A percentile compares a stretch with the other conserved stretches of the same genome.
Evolutionary conservation across 495 filamentous ascomycete genomes (phyloP).

Genomic region (Mytilinidion resinicola): DNA sequence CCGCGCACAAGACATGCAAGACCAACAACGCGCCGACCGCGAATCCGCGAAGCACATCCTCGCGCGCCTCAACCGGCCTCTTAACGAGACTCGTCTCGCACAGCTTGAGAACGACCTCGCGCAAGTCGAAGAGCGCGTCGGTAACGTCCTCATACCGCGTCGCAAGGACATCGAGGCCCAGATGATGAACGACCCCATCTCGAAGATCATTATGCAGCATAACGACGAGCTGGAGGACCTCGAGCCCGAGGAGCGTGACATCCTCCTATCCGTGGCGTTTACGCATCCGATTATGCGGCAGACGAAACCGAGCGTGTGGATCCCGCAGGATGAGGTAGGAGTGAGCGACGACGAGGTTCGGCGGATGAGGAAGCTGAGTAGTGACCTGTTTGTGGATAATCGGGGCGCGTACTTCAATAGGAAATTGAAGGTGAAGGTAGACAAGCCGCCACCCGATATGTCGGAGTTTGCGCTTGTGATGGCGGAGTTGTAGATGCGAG

Average conservation of each 20-base stretch:
- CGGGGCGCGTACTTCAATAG: too few relatives aligned
- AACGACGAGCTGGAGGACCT: conserved; percentile 90
- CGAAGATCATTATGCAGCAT: conserved; percentile 49
- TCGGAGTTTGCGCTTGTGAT: too few relatives aligned
- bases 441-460: too few relatives aligned
- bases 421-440: too few relatives aligned
- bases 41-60: conserved; percentile 15
- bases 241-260: conserved; percentile 82
- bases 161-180: conserved; percentile 58
- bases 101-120: conserved; percentile 18
- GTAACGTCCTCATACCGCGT: neutral
- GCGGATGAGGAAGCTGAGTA: conserved; percentile 43
- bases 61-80: neutral
- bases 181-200: conserved; percentile 68
- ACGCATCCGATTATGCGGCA: conserved; percentile 83
- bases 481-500: too few relatives aligned
- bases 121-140: conserved; percentile 13
- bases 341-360: conserved; percentile 86
- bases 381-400: too few relatives aligned
- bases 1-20: neutral
- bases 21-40: conserved; percentile 21
- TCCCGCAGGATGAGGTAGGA: conserved; percentile 84
- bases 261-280: conserved; percentile 80
- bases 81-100: conserved; percentile 5
- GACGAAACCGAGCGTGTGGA: conserved; percentile 83